These are phyloP conservation scores for Wickerhamomyces rabaulensis DNA, from an alignment of 805 yeast species.

Conservation along the genomic window DNA sequence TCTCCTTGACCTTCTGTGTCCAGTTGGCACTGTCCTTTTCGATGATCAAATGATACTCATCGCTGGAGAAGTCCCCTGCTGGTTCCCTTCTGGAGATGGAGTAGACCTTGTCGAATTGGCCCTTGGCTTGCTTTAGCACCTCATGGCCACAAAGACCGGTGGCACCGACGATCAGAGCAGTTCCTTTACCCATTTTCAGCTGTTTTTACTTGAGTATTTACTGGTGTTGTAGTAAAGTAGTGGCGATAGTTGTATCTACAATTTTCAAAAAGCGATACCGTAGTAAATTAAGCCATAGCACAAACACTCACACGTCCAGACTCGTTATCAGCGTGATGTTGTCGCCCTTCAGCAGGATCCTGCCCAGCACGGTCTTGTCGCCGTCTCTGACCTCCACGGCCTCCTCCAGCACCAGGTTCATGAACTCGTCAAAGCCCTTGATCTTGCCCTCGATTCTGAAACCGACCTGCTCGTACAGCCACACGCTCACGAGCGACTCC, in stretches of 20 bases:
- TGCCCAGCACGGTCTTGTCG: slow-evolving; percentile 57
- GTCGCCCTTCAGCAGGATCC: slow-evolving; percentile 86
- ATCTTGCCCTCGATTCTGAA: slow-evolving; percentile 77
- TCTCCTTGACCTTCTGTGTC: slow-evolving; percentile 32
- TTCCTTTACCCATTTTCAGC: background rate
- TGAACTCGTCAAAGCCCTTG: slow-evolving; percentile 94
- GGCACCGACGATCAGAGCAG: slow-evolving; percentile 24
- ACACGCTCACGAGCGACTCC: slow-evolving; percentile 71
- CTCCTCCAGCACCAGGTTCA: slow-evolving; percentile 71
- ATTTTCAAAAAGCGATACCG: no score
- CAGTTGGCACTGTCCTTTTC: slow-evolving; percentile 47
- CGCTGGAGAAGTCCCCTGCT: slow-evolving; percentile 1
- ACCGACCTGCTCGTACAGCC: slow-evolving; percentile 85
- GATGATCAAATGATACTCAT: slow-evolving; percentile 27
- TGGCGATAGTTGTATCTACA: background rate
- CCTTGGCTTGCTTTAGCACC: slow-evolving; percentile 40
- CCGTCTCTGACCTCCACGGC: slow-evolving; percentile 59
- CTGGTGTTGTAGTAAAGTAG: no score
- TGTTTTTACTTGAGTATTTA: no score
- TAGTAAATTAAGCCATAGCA: no score
- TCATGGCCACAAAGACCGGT: slow-evolving; percentile 74
- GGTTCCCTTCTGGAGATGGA: slow-evolving; percentile 47
- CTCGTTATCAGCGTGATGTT: slow-evolving; percentile 71
- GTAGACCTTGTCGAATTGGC: slow-evolving; percentile 35
- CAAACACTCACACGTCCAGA: slow-evolving; percentile 10